These are phyloP conservation scores for Scolecobasidium constrictum DNA, from an alignment of 2,329 filamentous ascomycete genomes.

Conservation along the genomic window DNA sequence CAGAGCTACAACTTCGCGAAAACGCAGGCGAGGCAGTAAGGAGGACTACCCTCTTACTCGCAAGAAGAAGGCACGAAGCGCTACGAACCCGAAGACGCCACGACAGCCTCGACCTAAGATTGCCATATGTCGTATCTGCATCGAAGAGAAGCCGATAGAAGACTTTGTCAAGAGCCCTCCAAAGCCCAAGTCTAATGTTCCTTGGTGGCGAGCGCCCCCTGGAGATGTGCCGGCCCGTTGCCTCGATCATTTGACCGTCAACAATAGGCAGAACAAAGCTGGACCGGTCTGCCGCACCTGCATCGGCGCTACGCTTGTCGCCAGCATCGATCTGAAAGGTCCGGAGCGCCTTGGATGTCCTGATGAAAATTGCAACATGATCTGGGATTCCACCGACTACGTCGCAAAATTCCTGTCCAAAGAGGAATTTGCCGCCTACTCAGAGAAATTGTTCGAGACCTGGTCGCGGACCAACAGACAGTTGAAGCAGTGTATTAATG, in stretches of 20 bases:
- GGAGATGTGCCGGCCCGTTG: slow-evolving; percentile 3
- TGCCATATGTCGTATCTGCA: slow-evolving; percentile 7
- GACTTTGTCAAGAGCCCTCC: slow-evolving; percentile 3
- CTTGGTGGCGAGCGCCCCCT: background rate
- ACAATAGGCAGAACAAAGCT: background rate
- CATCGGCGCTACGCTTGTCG: slow-evolving; percentile 4
- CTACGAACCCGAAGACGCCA: background rate
- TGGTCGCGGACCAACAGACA: background rate
- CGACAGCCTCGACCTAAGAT: background rate
- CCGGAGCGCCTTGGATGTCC: slow-evolving; percentile 3
- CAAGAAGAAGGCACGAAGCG: background rate
- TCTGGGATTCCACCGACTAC: slow-evolving; percentile 4
- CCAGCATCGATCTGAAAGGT: slow-evolving; percentile 1
- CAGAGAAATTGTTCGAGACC: slow-evolving; percentile 4
- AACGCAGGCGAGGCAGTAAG: background rate
- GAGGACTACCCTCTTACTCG: slow-evolving; percentile 3
- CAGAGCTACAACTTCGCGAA: slow-evolving; percentile 1
- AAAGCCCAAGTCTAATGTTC: background rate
- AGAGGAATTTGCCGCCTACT: slow-evolving; percentile 4
- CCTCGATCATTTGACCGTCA: background rate
- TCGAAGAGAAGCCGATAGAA: slow-evolving; percentile 1
- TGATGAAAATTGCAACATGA: slow-evolving; percentile 6
- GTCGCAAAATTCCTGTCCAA: slow-evolving; percentile 1
- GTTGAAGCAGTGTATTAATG: slow-evolving; percentile 4
- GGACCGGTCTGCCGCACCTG: slow-evolving; percentile 8